Evolutionary conservation across 1,139 yeast genomes (phyloP).

Genomic region (Magnusiomyces tetraspermus): DNA sequence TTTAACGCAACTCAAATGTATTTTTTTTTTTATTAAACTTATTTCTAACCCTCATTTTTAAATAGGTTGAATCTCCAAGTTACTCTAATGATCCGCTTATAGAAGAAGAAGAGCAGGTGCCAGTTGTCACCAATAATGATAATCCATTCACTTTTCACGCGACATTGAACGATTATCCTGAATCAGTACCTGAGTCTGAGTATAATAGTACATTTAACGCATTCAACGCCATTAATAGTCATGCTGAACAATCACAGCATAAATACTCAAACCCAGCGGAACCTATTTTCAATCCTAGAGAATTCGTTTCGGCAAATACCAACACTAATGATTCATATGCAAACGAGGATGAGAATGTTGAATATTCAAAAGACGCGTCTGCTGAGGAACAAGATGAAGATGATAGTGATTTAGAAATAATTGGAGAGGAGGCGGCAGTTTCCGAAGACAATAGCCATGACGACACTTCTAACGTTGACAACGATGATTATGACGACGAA

Average conservation of each 20-base stretch:
- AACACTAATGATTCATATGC: too few species aligned
- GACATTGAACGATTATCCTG: conserved; percentile 1
- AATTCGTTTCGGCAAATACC: too few species aligned
- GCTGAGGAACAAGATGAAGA: conserved; percentile 7
- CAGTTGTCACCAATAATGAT: conserved; percentile 7
- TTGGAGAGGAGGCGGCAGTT: conserved; percentile 13
- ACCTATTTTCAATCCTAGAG: too few species aligned
- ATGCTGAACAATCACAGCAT: too few species aligned
- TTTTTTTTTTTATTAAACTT: not conserved
- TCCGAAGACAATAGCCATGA: conserved; percentile 11
- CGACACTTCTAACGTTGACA: too few species aligned
- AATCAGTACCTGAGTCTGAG: not conserved
- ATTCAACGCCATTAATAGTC: not conserved
- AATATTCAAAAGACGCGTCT: not conserved
- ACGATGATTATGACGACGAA: not conserved
- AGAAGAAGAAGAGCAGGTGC: conserved; percentile 15
- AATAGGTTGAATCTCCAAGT: not conserved
- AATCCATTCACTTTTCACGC: conserved; percentile 1
- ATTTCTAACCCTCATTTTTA: not conserved
- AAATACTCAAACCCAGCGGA: too few species aligned
- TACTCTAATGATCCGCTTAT: conserved; percentile 13
- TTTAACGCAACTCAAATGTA: too few species aligned
- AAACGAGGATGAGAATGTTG: too few species aligned
- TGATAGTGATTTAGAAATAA: conserved; percentile 13
- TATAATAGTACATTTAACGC: not conserved